Percentiles rank a stretch among this genome's conserved stretches.
phyloP scores from a whole-genome alignment of 345 rosid species.

The Toxicodendron radicans region DNA sequence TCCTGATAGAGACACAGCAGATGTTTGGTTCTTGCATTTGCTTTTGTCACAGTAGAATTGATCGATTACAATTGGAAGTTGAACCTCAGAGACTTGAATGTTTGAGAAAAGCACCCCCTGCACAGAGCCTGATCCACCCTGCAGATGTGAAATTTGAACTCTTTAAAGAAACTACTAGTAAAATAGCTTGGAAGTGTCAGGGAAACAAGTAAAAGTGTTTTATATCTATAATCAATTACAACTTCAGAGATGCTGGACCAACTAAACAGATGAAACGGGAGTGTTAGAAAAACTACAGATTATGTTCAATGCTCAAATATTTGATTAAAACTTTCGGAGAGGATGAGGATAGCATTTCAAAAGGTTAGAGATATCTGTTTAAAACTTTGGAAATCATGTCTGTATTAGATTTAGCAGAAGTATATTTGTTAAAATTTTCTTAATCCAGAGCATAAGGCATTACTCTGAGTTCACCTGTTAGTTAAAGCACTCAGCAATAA shows the following conservation, averaged over 20 bases:
- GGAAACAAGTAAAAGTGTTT: background rate
- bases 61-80: constrained; percentile 86
- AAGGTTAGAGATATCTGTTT: background rate
- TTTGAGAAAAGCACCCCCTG: constrained; percentile 87
- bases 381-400: background rate
- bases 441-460: background rate
- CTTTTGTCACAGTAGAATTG: constrained; percentile 88
- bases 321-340: background rate
- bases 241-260: constrained; percentile 2
- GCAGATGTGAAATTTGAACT: constrained; percentile 38
- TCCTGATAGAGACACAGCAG: constrained; percentile 86
- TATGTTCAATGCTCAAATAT: background rate
- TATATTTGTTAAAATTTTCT: background rate
- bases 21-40: constrained; percentile 69
- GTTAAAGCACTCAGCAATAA: too few relatives aligned
- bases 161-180: constrained; percentile 14
- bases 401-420: background rate
- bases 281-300: background rate
- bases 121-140: constrained; percentile 95
- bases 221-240: background rate
- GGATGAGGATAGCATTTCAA: background rate
- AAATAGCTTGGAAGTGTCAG: constrained; percentile 2
- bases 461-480: too few relatives aligned
- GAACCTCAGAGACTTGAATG: constrained; percentile 86
- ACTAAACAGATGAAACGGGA: background rate